phyloP scores from a whole-genome alignment of 2,329 filamentous ascomycete species.

The Alternaria incomplexa region DNA sequence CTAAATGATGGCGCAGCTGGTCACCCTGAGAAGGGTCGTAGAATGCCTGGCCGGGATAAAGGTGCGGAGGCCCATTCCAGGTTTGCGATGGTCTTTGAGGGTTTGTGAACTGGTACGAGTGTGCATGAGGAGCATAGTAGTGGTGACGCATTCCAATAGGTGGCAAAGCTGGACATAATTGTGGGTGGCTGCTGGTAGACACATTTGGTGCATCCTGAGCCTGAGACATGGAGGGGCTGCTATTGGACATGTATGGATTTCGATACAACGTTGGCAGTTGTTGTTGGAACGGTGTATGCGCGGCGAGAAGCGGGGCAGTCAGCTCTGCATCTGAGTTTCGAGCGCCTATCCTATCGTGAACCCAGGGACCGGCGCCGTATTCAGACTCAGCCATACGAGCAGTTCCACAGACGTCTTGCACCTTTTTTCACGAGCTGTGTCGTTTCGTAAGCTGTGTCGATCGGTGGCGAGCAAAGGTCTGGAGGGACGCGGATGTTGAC shows the following conservation, averaged over 20 bases:
- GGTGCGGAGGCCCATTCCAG: constrained; percentile 14
- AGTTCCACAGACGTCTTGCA: constrained; percentile 1
- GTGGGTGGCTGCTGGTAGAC: constrained; percentile 14
- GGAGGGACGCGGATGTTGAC: not conserved
- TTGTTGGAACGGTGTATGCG: constrained; percentile 20
- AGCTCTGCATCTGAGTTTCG: constrained; percentile 26
- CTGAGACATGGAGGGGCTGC: constrained; percentile 15
- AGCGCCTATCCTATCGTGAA: constrained; percentile 22
- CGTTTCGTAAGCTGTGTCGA: not conserved
- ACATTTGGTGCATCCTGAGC: constrained; percentile 12
- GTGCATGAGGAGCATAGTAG: constrained; percentile 15
- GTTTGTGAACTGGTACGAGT: constrained; percentile 6
- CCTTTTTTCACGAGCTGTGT: not conserved
- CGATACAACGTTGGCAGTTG: constrained; percentile 20
- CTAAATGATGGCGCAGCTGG: constrained; percentile 1
- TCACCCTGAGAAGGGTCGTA: constrained; percentile 8
- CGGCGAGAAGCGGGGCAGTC: constrained; percentile 23
- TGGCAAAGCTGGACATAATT: constrained; percentile 12
- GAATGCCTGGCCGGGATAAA: constrained; percentile 3
- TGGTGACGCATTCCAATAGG: constrained; percentile 11
- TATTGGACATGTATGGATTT: constrained; percentile 5
- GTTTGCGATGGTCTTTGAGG: constrained; percentile 26
- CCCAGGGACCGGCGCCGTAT: constrained; percentile 23
- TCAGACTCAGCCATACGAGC: constrained; percentile 37
- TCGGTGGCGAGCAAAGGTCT: not conserved